Evolutionary conservation across 2,329 filamentous ascomycete species (phyloP).

Genomic region (Paramyrothecium sp.): DNA sequence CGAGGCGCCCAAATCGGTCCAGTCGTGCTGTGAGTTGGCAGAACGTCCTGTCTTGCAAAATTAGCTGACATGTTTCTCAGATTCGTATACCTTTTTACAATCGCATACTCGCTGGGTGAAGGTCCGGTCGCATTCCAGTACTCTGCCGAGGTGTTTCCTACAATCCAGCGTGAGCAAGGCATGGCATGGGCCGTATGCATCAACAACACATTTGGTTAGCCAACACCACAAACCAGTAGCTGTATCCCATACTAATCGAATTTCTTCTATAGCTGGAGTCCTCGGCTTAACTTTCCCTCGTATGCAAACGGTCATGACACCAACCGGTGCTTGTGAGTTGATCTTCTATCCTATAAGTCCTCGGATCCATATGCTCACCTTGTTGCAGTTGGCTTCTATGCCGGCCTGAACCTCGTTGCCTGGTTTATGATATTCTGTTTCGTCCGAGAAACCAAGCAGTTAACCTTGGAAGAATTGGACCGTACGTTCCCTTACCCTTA

Average conservation of each 20-base stretch:
- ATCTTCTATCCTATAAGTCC: background rate
- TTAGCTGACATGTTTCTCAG: slow-evolving; percentile 2
- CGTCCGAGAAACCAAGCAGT: slow-evolving; percentile 46
- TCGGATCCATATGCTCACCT: background rate
- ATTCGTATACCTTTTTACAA: slow-evolving; percentile 25
- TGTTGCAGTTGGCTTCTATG: slow-evolving; percentile 34
- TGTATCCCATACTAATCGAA: background rate
- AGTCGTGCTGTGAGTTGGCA: slow-evolving; percentile 13
- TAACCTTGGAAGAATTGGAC: slow-evolving; percentile 39
- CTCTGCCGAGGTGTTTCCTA: slow-evolving; percentile 64
- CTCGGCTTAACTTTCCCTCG: slow-evolving; percentile 11
- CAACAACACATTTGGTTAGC: slow-evolving; percentile 24
- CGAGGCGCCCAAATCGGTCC: slow-evolving; percentile 5
- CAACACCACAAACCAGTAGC: background rate
- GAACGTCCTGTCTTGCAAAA: no score
- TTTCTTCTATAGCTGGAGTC: slow-evolving; percentile 6
- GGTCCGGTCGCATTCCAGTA: slow-evolving; percentile 64
- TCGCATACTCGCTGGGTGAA: slow-evolving; percentile 43
- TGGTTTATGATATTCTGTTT: slow-evolving; percentile 44
- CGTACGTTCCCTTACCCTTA: slow-evolving; percentile 25
- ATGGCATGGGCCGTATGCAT: slow-evolving; percentile 60
- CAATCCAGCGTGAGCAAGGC: slow-evolving; percentile 64
- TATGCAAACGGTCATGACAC: slow-evolving; percentile 11
- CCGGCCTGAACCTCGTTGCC: slow-evolving; percentile 41
- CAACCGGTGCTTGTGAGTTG: slow-evolving; percentile 8